Evolutionary conservation across 108 stramenopile species (phyloP), one percentile per base, ranked within the genome.

Genomic region (Cyclotella baltica): DNA sequence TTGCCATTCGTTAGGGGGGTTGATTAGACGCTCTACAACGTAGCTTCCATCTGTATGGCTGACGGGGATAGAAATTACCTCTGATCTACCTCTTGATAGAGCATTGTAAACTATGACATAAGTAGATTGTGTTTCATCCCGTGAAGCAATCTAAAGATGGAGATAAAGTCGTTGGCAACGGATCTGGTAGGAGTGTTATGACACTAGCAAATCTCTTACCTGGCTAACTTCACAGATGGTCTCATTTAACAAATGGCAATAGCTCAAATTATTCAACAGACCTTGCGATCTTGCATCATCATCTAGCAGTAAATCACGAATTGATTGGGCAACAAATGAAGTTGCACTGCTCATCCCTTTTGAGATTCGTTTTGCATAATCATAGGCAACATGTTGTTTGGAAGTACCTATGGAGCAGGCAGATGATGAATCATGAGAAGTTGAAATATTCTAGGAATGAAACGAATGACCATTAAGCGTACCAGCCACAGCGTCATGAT

Each of bases 401-500:
- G 85, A 76, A 8, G 97, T 97, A n/a, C 47, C 47, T 48, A 4
- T 2, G n/a, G 2, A 48, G 19, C 18, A 4, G n/a, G 47, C 19
- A 4, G n/a, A 4, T n/a, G 6, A 6, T 2, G 18, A n/a, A n/a
- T 48, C 19, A 48, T 16, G 2, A 48, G 19, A n/a, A 48, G 18
- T 2, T 1, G 47, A 48, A 48, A 48, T 2, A 2, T 6, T 4
- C 18, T 48, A 16, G 47, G 47, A 48, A 48, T n/a, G 47, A 48
- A 16, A 48, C 2, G 47, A 43, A 48, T 48, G 6, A 48, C n/a
- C n/a, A 13, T 48, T 2, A 16, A 48, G n/a, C 47, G n/a, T n/a
- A 37, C 98, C 98, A 9, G 94, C 81, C 2, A 98, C 89, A 23
- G 82, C 93, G 73, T 98, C 98, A 71, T 98, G 98, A 78, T 98